phyloP scores from a whole-genome alignment of 805 yeast genomes.

The Wickerhamiella allomyrinae region DNA sequence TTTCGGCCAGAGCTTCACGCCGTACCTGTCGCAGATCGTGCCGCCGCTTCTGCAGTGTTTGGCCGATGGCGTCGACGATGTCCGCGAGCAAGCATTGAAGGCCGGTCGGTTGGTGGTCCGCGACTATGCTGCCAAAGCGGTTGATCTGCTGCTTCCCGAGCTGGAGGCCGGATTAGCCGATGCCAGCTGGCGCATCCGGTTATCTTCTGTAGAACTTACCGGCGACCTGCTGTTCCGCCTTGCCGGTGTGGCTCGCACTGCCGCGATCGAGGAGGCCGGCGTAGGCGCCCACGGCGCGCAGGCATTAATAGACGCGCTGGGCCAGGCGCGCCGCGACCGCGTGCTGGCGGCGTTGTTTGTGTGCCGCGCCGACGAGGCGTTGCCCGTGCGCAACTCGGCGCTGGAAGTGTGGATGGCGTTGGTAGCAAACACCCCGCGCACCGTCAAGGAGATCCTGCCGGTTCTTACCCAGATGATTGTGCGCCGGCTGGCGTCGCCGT shows the following conservation, averaged over 20 bases:
- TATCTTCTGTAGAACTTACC: conserved; percentile 85
- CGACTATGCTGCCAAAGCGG: conserved; percentile 83
- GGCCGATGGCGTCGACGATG: conserved; percentile 77
- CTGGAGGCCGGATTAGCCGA: conserved; percentile 81
- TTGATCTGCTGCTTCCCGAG: conserved; percentile 86
- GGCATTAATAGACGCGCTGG: conserved; percentile 53
- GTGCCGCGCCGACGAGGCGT: conserved; percentile 84
- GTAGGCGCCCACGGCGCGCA: conserved; percentile 30
- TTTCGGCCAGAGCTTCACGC: conserved; percentile 72
- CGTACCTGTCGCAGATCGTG: conserved; percentile 70
- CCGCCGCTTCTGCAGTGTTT: conserved; percentile 87
- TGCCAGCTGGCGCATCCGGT: conserved; percentile 68
- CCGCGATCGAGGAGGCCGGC: conserved; percentile 21
- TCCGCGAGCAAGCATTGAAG: conserved; percentile 78
- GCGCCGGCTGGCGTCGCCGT: conserved; percentile 67
- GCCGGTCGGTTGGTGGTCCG: conserved; percentile 86
- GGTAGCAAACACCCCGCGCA: conserved; percentile 89
- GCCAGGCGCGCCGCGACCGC: conserved; percentile 77
- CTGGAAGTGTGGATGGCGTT: conserved; percentile 93
- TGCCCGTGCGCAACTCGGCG: conserved; percentile 76
- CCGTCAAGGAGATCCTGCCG: conserved; percentile 83
- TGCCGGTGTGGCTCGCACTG: conserved; percentile 47
- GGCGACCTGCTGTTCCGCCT: conserved; percentile 92
- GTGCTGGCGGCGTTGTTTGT: conserved; percentile 75
- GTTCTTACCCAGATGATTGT: conserved; percentile 68